These are phyloP conservation scores for Mucor indicus DNA, from an alignment of 371 early-diverging fungal species.

Conservation along the genomic window DNA sequence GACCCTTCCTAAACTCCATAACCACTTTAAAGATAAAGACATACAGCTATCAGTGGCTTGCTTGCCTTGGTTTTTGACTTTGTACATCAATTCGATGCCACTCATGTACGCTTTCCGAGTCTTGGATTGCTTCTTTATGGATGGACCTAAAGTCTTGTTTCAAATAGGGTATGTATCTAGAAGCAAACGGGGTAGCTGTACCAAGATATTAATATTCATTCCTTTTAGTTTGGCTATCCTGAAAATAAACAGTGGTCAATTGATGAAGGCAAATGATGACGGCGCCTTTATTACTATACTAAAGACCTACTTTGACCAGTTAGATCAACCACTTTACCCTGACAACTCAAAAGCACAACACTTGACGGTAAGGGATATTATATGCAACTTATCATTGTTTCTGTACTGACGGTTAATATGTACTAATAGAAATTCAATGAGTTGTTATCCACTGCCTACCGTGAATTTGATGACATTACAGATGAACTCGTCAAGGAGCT, in stretches of 20 bases:
- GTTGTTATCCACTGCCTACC: no score
- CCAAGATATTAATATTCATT: not conserved
- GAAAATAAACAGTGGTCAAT: slow-evolving; percentile 86
- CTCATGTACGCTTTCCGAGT: slow-evolving; percentile 83
- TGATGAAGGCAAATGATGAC: slow-evolving; percentile 85
- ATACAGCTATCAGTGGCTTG: slow-evolving; percentile 94
- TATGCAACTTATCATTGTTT: no score
- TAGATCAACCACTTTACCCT: slow-evolving; percentile 16
- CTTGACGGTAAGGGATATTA: no score
- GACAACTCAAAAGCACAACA: slow-evolving; percentile 48
- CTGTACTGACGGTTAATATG: no score
- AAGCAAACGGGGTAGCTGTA: not conserved
- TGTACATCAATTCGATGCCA: slow-evolving; percentile 94
- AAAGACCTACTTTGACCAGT: no score
- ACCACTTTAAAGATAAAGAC: slow-evolving; percentile 80
- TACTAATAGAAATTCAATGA: no score
- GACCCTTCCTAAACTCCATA: slow-evolving; percentile 74
- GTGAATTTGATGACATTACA: no score
- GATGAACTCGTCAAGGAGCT: no score
- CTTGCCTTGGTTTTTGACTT: slow-evolving; percentile 93
- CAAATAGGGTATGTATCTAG: slow-evolving; percentile 70
- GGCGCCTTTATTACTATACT: no score
- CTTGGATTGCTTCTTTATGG: slow-evolving; percentile 91
- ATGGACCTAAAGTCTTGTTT: slow-evolving; percentile 90
- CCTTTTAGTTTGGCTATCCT: slow-evolving; percentile 68